Evolutionary conservation across 352 stramenopile genomes (phyloP).

Genomic region (Phytophthora sp.): DNA sequence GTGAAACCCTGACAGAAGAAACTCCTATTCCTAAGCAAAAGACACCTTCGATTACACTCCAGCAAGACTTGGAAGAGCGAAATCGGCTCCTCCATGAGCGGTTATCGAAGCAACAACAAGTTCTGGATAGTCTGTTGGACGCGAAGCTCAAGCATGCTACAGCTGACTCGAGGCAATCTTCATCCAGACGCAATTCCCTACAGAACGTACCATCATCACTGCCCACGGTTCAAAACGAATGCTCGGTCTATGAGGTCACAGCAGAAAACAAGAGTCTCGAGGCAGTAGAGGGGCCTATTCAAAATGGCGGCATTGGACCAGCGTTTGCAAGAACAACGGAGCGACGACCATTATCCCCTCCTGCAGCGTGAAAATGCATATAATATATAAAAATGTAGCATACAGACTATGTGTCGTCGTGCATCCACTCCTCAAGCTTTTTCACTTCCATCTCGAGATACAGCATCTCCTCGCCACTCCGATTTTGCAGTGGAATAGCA

Average conservation of each 20-base stretch:
- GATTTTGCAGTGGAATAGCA: conserved; percentile 46
- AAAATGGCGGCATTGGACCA: no score
- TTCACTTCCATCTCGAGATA: conserved; percentile 60
- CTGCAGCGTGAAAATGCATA: conserved; percentile 11
- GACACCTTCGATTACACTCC: neutral
- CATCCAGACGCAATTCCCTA: neutral
- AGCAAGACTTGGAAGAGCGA: conserved; percentile 30
- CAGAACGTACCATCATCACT: neutral
- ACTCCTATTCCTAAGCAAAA: neutral
- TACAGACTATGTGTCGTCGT: no score
- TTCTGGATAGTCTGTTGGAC: conserved; percentile 38
- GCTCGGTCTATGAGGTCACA: neutral
- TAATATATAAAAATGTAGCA: neutral
- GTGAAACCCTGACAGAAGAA: conserved; percentile 16
- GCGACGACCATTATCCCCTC: conserved; percentile 19
- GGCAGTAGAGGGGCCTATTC: no score
- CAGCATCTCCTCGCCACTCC: conserved; percentile 40
- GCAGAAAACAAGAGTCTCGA: neutral
- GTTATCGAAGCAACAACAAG: conserved; percentile 37
- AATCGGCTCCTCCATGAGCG: conserved; percentile 42
- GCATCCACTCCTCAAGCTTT: conserved; percentile 51
- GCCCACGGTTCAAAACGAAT: neutral
- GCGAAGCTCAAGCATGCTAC: conserved; percentile 30
- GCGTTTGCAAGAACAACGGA: no score
- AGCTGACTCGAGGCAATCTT: neutral